Base-by-base conservation (phyloP, 2,329 filamentous ascomycete genomes). In the Endothia cerciana region DNA sequence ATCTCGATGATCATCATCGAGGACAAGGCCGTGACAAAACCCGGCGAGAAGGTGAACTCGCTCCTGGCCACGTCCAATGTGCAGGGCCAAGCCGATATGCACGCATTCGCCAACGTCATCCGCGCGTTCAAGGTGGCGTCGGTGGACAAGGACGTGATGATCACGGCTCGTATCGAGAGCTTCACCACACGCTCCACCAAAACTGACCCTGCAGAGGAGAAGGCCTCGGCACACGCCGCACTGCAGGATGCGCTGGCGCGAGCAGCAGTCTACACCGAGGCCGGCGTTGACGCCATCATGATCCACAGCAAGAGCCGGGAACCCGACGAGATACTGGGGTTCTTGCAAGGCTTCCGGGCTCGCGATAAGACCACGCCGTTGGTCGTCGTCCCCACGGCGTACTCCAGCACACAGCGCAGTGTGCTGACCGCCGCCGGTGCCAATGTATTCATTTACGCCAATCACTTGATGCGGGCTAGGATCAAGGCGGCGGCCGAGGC, bases 1-100 rank as follows among this genome's bases (percentile, higher is more conserved):
- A 60, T 67, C 30, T 60, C 62, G 7, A 65, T 67, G 65, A 60
- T 65, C 22, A 67, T 67, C 62, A 60, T 67, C 36, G 65, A 67
- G 40, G 65, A 67, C 43, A 67, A 67, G 40, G 62, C 22, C 6
- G 10, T 65, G 17, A 43, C 40, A 25, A 61, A 65, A 51, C 65
- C 65, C 1, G 65, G 65, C 13, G 19, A 67, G 41, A 67, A 67
- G 43, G 65, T 67, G 7, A 67, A 67, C 62, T 67, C 65, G 17
- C 41, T 67, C 15, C 17, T 6, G 3, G 62, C 6, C 5, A n/a
- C 49, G 6, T 59, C 62, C 25, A 51, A 4, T n/a, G 49, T 51
- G 7, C 62, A 65, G 41, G 36, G 17, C n/a, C 62, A 40, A 2
- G 33, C 40, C 25, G 25, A 36, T 22, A 53, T 22, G 28, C 49